Percentiles rank a stretch among this genome's conserved stretches.
These are phyloP conservation scores for Ceratobasidium sp. DNA, from an alignment of 1,284 basidiomycete genomes.

Conservation along the genomic window DNA sequence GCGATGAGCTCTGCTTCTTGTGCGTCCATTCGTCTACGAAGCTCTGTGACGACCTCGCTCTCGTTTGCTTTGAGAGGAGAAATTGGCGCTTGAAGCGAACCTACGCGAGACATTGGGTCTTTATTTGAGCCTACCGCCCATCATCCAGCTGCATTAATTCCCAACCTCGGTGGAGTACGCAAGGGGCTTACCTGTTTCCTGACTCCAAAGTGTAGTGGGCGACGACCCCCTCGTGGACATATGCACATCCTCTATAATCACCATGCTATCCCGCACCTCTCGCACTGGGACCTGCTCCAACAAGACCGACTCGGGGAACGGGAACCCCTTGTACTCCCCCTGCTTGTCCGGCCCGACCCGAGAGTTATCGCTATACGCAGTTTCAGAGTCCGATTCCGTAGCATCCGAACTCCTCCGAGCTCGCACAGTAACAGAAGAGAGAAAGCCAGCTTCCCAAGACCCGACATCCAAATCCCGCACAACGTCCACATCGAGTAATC, in stretches of 20 bases:
- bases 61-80: not conserved
- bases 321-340: not conserved
- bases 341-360: not conserved
- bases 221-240: constrained; percentile 16
- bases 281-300: constrained; percentile 22
- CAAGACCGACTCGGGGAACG: constrained; percentile 15
- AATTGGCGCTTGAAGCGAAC: not conserved
- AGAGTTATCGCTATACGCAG: constrained; percentile 14
- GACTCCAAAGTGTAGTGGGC: constrained; percentile 28
- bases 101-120: not conserved
- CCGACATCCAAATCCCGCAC: not conserved
- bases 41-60: not conserved
- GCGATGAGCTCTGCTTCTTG: constrained; percentile 15
- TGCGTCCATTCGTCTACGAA: constrained; percentile 11
- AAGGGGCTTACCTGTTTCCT: constrained; percentile 33
- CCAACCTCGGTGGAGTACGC: too few species aligned
- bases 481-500: constrained; percentile 29
- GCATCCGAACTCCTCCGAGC: not conserved
- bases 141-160: not conserved
- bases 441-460: constrained; percentile 14
- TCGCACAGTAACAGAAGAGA: not conserved
- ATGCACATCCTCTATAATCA: not conserved
- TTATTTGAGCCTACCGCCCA: too few species aligned
- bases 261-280: constrained; percentile 26
- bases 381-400: not conserved